A percentile compares a stretch with the other conserved stretches of the same genome.
Evolutionary conservation across 805 yeast genomes (phyloP).

Genomic region (Ogataea haglerorum): DNA sequence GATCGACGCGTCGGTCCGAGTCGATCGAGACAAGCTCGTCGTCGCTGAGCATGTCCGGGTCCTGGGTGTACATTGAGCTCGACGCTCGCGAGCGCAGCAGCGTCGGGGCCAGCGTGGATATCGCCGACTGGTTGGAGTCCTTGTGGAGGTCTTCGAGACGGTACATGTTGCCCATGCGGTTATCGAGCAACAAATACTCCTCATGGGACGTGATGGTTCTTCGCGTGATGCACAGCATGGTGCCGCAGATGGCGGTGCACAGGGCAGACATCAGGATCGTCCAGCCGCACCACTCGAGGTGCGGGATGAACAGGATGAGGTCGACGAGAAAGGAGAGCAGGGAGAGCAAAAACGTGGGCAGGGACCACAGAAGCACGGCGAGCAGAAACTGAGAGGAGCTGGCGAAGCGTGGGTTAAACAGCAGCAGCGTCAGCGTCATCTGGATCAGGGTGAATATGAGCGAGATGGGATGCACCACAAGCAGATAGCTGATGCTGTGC

Average conservation of each 20-base stretch:
- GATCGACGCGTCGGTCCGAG: constrained; percentile 9
- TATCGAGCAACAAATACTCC: constrained; percentile 1
- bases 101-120: constrained; percentile 2
- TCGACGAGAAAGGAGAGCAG: constrained; percentile 80
- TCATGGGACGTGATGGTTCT: constrained; percentile 56
- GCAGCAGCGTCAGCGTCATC: constrained; percentile 37
- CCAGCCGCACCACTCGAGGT: constrained; percentile 85
- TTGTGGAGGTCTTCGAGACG: not conserved
- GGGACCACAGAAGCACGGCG: constrained; percentile 51
- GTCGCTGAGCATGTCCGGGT: constrained; percentile 4
- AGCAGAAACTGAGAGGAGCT: constrained; percentile 43
- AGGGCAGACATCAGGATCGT: constrained; percentile 66
- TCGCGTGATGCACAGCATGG: constrained; percentile 68
- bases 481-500: constrained; percentile 52
- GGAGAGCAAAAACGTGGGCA: constrained; percentile 66
- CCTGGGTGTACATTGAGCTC: constrained; percentile 3
- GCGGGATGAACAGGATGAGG: constrained; percentile 70
- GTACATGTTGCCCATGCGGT: not conserved
- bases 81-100: constrained; percentile 2
- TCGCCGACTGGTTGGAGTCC: constrained; percentile 4
- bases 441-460: constrained; percentile 51
- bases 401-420: constrained; percentile 36
- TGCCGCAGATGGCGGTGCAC: constrained; percentile 57
- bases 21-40: constrained; percentile 1
- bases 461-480: constrained; percentile 67